Base-by-base conservation (phyloP, 768 basidiomycete genomes). In the Amanita molliuscula region DNA sequence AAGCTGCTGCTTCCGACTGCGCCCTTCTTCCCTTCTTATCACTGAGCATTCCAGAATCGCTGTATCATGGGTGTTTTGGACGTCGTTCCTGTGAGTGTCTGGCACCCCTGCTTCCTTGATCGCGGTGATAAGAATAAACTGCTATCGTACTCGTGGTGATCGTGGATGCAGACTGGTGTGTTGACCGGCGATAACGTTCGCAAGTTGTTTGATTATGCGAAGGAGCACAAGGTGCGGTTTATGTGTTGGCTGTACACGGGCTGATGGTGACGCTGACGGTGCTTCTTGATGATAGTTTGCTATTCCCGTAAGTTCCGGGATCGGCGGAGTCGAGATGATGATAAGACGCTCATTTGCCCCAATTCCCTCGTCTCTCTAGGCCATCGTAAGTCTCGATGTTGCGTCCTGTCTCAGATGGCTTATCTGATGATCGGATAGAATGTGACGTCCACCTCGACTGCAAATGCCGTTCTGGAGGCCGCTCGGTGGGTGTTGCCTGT, bases 171-270 rank as follows among this genome's bases (percentile, higher is more conserved):
- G 93, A 75, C 91, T 65, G 95, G 95, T 56, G 95, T 99, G 54
- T 70, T 99, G 64, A 94, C 92, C 53, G 95, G 95, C 67, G 88
- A 94, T 58, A 80, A 98, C 65, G 88, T 91, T 59, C 82, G 91
- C 69, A 94, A 93, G 68, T 70, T 99, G 63, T 95, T 98, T 65
- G 83, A 95, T 59, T 96, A 95, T 65, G 95, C 94, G 40, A 87
- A 85, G 60, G 79, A 82, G 59, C 63, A 97, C 67, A 73, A 93
- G 75, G 95, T 91, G n/a, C 18, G 10, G 29, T 52, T 56, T 48
- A 54, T 26, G 2, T 52, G 44, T 21, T 43, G 13, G 35, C 15
- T 35, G 44, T 11, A 49, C 23, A 15, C 36, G 20, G 34, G 20
- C 6, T 26, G 56, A 20, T 40, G 4, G 43, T 48, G 40, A 51